These are phyloP conservation scores for Cenchrus americanus DNA, from an alignment of 176 grass and related monocot genomes.

Conservation along the genomic window DNA sequence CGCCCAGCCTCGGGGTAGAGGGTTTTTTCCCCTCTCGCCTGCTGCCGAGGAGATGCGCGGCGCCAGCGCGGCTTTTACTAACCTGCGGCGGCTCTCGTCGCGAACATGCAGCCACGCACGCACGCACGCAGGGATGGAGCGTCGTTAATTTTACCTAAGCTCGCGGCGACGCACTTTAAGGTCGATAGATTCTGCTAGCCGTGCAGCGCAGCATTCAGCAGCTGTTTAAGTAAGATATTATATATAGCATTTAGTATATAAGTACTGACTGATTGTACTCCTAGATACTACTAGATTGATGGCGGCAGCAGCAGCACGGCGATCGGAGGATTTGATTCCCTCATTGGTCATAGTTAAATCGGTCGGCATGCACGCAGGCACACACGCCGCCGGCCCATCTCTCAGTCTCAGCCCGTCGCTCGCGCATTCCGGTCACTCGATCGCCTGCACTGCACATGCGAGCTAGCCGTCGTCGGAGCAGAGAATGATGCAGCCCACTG, in stretches of 20 bases:
- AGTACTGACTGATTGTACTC: not conserved
- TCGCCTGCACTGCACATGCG: not conserved
- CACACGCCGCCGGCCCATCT: not conserved
- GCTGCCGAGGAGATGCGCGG: slow-evolving; percentile 32
- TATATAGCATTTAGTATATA: not conserved
- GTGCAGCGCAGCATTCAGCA: not conserved
- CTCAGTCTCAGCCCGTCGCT: too few species aligned
- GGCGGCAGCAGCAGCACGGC: not conserved
- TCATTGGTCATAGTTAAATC: slow-evolving; percentile 20
- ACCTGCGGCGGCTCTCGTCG: too few species aligned
- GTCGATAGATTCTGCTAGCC: slow-evolving; percentile 10
- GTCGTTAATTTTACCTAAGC: not conserved
- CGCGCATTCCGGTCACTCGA: too few species aligned
- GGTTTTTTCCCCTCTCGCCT: not conserved
- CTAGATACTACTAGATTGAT: not conserved
- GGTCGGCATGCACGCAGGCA: slow-evolving; percentile 12
- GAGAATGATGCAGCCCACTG: too few species aligned
- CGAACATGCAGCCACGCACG: slow-evolving; percentile 13
- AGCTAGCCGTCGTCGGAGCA: too few species aligned
- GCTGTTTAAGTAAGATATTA: not conserved
- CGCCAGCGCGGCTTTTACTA: not conserved
- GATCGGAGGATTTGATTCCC: slow-evolving; percentile 10
- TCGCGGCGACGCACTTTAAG: slow-evolving; percentile 26
- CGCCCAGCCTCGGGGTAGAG: not conserved
- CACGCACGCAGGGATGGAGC: not conserved